Evolutionary conservation across 345 rosid genomes (phyloP).

Genomic region (Physaria fendleri): DNA sequence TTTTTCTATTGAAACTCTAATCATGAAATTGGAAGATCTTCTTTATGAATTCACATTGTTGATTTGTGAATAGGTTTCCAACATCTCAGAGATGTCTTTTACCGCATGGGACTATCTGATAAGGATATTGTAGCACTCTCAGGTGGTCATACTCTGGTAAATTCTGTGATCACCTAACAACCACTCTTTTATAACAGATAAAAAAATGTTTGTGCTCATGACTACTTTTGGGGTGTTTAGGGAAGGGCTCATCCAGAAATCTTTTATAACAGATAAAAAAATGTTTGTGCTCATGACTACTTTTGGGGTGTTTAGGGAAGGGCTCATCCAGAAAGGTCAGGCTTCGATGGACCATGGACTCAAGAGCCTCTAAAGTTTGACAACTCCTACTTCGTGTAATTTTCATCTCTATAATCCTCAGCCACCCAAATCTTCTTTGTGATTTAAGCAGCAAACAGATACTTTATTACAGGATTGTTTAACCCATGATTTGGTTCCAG

Average conservation of each 20-base stretch:
- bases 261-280: neutral
- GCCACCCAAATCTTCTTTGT: neutral
- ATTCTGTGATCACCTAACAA: slow-evolving; percentile 47
- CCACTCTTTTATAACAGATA: neutral
- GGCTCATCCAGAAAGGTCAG: slow-evolving; percentile 85
- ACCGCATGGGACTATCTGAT: slow-evolving; percentile 83
- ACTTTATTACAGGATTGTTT: neutral
- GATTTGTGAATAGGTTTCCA: slow-evolving; percentile 40
- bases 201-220: neutral
- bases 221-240: slow-evolving; percentile 34
- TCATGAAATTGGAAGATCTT: neutral
- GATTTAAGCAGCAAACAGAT: neutral
- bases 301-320: slow-evolving; percentile 62
- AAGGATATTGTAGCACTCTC: slow-evolving; percentile 69
- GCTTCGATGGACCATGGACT: slow-evolving; percentile 95
- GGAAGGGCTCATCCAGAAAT: slow-evolving; percentile 91
- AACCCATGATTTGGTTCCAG: slow-evolving; percentile 25
- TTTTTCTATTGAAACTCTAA: neutral
- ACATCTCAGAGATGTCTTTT: slow-evolving; percentile 71
- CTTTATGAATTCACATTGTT: neutral
- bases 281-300: neutral
- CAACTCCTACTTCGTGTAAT: slow-evolving; percentile 83
- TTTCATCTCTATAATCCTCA: too few relatives aligned
- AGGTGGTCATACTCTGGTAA: slow-evolving; percentile 24
- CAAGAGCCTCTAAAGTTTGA: slow-evolving; percentile 80